Conservation (phyloP, 805 yeast species). For the Candida peoriensis region DNA sequence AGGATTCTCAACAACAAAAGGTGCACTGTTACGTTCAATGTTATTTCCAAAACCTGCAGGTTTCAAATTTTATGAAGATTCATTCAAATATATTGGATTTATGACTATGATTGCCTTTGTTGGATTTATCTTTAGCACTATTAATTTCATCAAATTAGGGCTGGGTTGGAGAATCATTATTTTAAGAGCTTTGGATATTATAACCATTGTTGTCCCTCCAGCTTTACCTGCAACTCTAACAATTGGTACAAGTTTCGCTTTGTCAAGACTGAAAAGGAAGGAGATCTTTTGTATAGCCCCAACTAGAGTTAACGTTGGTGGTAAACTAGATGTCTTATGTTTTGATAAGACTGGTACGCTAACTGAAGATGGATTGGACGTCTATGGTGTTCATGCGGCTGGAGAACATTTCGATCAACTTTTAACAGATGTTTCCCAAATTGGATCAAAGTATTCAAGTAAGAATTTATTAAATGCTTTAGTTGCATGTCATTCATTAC, state of each 20-base stretch:
- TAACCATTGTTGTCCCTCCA: constrained; percentile 97
- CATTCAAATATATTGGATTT: constrained; percentile 92
- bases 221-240: constrained; percentile 97
- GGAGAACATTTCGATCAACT: constrained; percentile 25
- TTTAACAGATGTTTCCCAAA: constrained; percentile 16
- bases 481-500: constrained; percentile 79
- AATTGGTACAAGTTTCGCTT: constrained; percentile 92
- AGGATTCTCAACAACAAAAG: constrained; percentile 94
- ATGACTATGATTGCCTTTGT: constrained; percentile 81
- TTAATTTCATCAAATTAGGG: constrained; percentile 75
- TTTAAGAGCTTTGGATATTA: constrained; percentile 85
- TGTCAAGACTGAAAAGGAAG: constrained; percentile 63
- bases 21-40: constrained; percentile 91
- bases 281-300: constrained; percentile 90
- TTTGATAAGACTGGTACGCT: constrained; percentile 97
- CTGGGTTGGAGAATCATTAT: constrained; percentile 65
- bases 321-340: constrained; percentile 83
- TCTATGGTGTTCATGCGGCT: constrained; percentile 56
- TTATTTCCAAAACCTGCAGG: constrained; percentile 92
- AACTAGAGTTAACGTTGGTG: constrained; percentile 92
- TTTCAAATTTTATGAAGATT: constrained; percentile 89
- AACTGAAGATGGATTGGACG: constrained; percentile 94
- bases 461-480: constrained; percentile 33
- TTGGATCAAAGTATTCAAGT: constrained; percentile 24
- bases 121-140: constrained; percentile 81